Evolutionary conservation across 2,329 filamentous ascomycete species (phyloP).

Genomic region (Aspergillus fijiensis): DNA sequence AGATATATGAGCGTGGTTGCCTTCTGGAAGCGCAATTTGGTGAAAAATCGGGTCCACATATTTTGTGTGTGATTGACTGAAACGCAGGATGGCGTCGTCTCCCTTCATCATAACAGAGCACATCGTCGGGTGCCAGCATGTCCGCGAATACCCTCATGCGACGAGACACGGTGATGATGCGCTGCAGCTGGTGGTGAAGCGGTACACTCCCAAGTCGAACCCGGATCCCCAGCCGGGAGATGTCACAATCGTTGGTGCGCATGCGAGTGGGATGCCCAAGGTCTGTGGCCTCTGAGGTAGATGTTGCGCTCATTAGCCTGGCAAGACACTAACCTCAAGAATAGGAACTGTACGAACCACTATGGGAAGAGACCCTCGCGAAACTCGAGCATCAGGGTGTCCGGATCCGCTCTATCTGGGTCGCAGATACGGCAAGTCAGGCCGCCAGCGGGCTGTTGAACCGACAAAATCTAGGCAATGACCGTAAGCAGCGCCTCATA

Average conservation of each 20-base stretch:
- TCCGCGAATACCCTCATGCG: constrained; percentile 53
- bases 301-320: not conserved
- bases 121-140: constrained; percentile 47
- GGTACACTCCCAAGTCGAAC: constrained; percentile 72
- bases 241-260: constrained; percentile 74
- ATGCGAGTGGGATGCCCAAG: constrained; percentile 86
- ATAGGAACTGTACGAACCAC: constrained; percentile 14
- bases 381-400: constrained; percentile 55
- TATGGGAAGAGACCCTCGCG: constrained; percentile 1
- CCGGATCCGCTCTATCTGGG: constrained; percentile 60
- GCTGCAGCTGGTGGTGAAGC: constrained; percentile 71
- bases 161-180: constrained; percentile 61
- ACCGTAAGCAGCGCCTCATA: constrained; percentile 56
- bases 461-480: constrained; percentile 70
- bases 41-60: too few species aligned
- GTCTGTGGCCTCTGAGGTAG: constrained; percentile 38
- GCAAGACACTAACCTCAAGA: constrained; percentile 2
- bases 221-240: constrained; percentile 63
- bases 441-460: constrained; percentile 72
- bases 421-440: constrained; percentile 76
- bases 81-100: not conserved
- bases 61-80: not conserved
- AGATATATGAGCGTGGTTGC: not conserved
- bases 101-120: constrained; percentile 11
- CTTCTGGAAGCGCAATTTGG: not conserved